Conservation (phyloP, 805 yeast genomes). For the Candida lessepsii region DNA sequence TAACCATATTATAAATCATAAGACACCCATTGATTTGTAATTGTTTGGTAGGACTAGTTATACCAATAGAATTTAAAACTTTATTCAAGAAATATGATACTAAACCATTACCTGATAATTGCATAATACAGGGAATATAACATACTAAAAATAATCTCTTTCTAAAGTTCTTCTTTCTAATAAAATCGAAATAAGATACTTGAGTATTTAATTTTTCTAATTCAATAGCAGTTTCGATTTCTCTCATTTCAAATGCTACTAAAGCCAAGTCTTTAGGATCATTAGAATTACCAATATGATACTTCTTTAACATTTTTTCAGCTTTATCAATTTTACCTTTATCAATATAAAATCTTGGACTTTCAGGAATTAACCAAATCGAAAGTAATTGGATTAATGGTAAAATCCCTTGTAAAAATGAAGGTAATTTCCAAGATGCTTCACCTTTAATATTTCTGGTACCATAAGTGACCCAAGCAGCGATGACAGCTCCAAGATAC, state of each 20-base stretch:
- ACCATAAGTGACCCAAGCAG: slow-evolving; percentile 53
- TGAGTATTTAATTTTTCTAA: slow-evolving; percentile 14
- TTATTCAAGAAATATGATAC: slow-evolving; percentile 50
- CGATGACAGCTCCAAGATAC: slow-evolving; percentile 54
- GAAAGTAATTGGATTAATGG: slow-evolving; percentile 42
- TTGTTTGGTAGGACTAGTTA: slow-evolving; percentile 45
- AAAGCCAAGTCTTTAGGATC: slow-evolving; percentile 16
- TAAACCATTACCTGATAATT: slow-evolving; percentile 48
- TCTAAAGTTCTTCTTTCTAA: slow-evolving; percentile 12
- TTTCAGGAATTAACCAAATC: slow-evolving; percentile 46
- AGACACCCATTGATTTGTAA: slow-evolving; percentile 51
- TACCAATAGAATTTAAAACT: slow-evolving; percentile 54
- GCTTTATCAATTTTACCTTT: slow-evolving; percentile 46
- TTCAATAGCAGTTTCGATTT: slow-evolving; percentile 15
- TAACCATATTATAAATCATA: slow-evolving; percentile 45
- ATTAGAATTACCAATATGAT: slow-evolving; percentile 37
- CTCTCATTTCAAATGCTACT: slow-evolving; percentile 16
- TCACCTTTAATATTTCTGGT: slow-evolving; percentile 24
- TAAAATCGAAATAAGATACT: slow-evolving; percentile 15
- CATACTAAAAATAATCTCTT: slow-evolving; percentile 14
- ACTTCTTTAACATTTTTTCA: slow-evolving; percentile 34
- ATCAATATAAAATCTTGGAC: slow-evolving; percentile 46
- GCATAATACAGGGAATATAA: slow-evolving; percentile 15
- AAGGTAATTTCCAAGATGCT: slow-evolving; percentile 57
- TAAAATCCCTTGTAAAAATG: slow-evolving; percentile 48